Evolutionary conservation across 306 rosid species (phyloP).

Genomic region (Oxytropis ochrocephala): DNA sequence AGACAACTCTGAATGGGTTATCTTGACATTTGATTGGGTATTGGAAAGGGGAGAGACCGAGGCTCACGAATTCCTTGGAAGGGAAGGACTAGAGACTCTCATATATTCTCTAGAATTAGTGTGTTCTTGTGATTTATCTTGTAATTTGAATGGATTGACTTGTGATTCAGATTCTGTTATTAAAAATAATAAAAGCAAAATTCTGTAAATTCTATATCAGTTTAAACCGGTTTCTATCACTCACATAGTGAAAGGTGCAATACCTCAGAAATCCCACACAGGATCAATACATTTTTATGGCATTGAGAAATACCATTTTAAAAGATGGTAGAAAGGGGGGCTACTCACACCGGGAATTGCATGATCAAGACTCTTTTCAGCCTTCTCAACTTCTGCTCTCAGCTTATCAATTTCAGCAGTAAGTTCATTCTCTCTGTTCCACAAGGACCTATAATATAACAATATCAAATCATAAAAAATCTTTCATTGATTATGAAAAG

Average conservation of each 20-base stretch:
- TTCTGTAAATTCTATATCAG: too few species aligned
- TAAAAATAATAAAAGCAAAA: too few species aligned
- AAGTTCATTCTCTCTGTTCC: slow-evolving; percentile 73
- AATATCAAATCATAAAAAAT: slow-evolving; percentile 7
- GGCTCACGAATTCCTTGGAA: too few species aligned
- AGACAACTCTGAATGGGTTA: too few species aligned
- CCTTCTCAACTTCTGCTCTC: slow-evolving; percentile 86
- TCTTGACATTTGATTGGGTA: too few species aligned
- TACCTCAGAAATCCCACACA: background rate
- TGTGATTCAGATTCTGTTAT: too few species aligned
- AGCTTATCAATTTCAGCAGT: slow-evolving; percentile 83
- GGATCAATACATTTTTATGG: slow-evolving; percentile 8
- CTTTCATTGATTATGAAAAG: background rate
- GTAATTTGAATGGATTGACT: too few species aligned
- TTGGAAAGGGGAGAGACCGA: too few species aligned
- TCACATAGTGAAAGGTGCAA: background rate
- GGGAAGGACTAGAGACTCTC: too few species aligned
- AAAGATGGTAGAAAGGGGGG: slow-evolving; percentile 23
- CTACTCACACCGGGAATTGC: slow-evolving; percentile 97
- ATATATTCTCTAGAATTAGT: too few species aligned
- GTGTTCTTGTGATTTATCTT: too few species aligned
- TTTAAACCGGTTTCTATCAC: too few species aligned
- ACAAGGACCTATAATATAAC: slow-evolving; percentile 51
- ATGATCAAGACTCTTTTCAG: slow-evolving; percentile 94
- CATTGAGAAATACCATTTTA: slow-evolving; percentile 14